phyloP scores from a whole-genome alignment of 441 rosid species.

The Euphorbia corollata region DNA sequence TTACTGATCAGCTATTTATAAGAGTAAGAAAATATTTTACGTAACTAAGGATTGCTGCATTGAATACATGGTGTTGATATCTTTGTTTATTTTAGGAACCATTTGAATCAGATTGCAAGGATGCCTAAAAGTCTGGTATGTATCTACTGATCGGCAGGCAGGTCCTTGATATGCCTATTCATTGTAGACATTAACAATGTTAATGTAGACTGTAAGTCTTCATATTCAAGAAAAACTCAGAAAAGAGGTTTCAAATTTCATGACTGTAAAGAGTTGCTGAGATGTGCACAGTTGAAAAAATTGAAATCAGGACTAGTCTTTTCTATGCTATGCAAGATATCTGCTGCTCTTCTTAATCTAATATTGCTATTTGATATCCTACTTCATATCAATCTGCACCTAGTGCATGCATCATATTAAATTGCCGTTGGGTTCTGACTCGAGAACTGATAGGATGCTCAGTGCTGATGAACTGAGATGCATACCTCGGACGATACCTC shows the following conservation, averaged over 20 bases:
- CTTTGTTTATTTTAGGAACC: background rate
- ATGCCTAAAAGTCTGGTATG: too few species aligned
- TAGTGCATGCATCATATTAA: background rate
- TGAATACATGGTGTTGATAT: background rate
- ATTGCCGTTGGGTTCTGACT: conserved; percentile 40
- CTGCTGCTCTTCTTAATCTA: background rate
- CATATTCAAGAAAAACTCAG: too few species aligned
- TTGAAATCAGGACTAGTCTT: background rate
- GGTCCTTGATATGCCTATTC: too few species aligned
- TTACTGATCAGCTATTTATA: conserved; percentile 24
- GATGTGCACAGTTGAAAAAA: too few species aligned
- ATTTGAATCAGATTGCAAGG: background rate
- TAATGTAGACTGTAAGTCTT: too few species aligned
- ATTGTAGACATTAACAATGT: too few species aligned
- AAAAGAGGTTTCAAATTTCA: too few species aligned
- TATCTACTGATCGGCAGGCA: too few species aligned
- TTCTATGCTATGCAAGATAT: background rate
- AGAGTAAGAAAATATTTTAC: conserved; percentile 8
- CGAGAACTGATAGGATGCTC: conserved; percentile 60
- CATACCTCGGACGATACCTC: conserved; percentile 77
- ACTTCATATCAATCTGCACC: background rate
- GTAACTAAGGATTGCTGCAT: background rate
- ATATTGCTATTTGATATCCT: too few species aligned
- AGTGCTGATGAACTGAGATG: conserved; percentile 81
- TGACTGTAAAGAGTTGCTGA: too few species aligned